phyloP scores from a whole-genome alignment of 176 grass and related monocot species.

The Cenchrus purpureus region DNA sequence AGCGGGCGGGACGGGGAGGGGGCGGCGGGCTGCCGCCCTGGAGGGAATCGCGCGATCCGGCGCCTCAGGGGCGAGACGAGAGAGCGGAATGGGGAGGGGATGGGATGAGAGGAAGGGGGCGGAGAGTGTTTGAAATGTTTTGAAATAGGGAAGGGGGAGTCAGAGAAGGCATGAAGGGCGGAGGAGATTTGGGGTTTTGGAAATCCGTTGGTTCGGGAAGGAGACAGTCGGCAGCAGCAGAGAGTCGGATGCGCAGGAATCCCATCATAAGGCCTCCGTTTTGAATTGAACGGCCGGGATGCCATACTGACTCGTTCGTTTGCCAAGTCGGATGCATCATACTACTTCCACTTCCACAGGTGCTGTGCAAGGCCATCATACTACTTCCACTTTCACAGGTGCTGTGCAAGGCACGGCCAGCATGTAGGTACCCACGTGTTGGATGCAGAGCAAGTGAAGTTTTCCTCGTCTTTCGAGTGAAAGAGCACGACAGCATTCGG shows the following conservation, averaged over 20 bases:
- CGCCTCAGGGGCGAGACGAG: neutral
- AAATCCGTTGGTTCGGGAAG: conserved; percentile 9
- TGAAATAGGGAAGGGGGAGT: conserved; percentile 41
- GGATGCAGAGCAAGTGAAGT: neutral
- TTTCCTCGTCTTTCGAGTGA: neutral
- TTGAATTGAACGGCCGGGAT: conserved; percentile 51
- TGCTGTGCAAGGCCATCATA: neutral
- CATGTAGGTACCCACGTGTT: neutral
- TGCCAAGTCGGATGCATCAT: conserved; percentile 20
- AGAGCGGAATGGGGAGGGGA: neutral
- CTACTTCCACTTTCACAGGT: too few species aligned
- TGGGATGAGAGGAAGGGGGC: neutral
- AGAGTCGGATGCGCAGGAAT: conserved; percentile 32
- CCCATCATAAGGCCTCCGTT: conserved; percentile 35
- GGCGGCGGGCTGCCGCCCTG: neutral
- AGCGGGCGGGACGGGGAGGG: neutral
- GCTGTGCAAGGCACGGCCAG: neutral
- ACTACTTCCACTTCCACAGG: too few species aligned
- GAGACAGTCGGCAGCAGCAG: conserved; percentile 25
- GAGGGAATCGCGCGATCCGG: neutral
- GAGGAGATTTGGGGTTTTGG: conserved; percentile 29
- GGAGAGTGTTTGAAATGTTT: conserved; percentile 54
- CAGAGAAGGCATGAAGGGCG: conserved; percentile 11
- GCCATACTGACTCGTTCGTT: neutral
- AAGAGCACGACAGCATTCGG: neutral